Conservation (phyloP, 1,284 basidiomycete species). For the Ceratobasidium sp. region DNA sequence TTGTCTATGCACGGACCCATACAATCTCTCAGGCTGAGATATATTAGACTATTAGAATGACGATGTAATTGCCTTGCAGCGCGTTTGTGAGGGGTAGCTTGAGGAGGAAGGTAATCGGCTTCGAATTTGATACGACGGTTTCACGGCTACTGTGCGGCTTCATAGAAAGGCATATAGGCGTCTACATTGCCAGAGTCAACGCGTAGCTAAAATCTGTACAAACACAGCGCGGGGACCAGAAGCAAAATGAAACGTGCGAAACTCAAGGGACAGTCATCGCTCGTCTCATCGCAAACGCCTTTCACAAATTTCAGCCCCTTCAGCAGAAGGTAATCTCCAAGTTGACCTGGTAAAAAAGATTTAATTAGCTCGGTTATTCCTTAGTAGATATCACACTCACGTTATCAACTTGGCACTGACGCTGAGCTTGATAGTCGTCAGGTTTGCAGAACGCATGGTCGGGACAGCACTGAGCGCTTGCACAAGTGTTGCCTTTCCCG, state of each 20-base stretch:
- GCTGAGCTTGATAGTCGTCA: conserved; percentile 52
- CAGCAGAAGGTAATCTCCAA: conserved; percentile 47
- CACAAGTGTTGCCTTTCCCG: conserved; percentile 54
- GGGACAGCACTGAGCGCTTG: conserved; percentile 49
- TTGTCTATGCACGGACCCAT: no score
- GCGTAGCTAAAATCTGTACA: no score
- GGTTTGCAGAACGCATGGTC: conserved; percentile 51
- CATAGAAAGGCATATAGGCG: no score
- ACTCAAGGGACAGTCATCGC: neutral
- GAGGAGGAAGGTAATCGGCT: no score
- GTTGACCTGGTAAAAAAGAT: conserved; percentile 43
- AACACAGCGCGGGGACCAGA: neutral
- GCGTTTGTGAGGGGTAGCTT: no score
- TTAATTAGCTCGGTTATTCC: neutral
- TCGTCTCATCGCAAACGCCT: neutral
- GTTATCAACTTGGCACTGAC: conserved; percentile 54
- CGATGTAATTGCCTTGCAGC: no score
- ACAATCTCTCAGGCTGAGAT: no score
- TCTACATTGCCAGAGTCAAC: no score
- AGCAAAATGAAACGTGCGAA: neutral
- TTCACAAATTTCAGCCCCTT: neutral
- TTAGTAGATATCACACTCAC: conserved; percentile 46
- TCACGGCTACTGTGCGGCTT: no score
- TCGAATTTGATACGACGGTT: no score
- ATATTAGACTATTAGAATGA: no score